Evolutionary conservation across 2,329 filamentous ascomycete genomes (phyloP), one percentile per base, ranked within the genome.

Genomic region (Nemania sp.): DNA sequence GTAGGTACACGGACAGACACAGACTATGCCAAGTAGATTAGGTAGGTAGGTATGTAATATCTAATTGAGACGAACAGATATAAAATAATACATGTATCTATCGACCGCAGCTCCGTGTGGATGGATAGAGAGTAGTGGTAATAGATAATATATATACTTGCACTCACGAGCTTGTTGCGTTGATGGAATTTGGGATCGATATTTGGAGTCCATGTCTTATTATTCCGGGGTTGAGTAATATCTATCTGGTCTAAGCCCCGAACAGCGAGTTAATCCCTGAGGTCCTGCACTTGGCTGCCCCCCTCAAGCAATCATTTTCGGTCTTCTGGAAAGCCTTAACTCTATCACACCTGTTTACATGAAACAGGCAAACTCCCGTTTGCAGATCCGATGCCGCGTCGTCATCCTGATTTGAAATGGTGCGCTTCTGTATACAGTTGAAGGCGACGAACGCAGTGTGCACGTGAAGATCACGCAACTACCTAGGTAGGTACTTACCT

Each of bases 301-400:
- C 29, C 60, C 24, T 66, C 35, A 5, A 47, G 24, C 35, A 47
- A 38, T 20, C 60, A 57, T 5, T 64, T 60, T 61, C 32, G 57
- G 52, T 29, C 32, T 66, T 63, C 59, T 60, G 58, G 62, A 68
- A 70, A 41, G 45, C 20, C 49, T 64, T 59, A 38, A 43, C 35
- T 29, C 52, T 41, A 53, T 62, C 62, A 54, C 62, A 57, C 53
- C 56, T 60, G 18, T 68, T 13, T 68, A 66, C 59, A 58, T 68
- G 68, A 68, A 70, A 66, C 62, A 61, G 35, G 22, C 41, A 35
- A 64, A 49, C 51, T 47, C 53, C 59, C 54, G 64, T 68, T 45
- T 57, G 61, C 60, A 45, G 51, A 66, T 49, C 43, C 24, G 51
- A 53, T 58, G 66, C 52, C 45, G 59, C 59, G 66, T 70, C 47